These are phyloP conservation scores for Naumovozyma baii DNA, from an alignment of 805 yeast genomes.

Conservation along the genomic window DNA sequence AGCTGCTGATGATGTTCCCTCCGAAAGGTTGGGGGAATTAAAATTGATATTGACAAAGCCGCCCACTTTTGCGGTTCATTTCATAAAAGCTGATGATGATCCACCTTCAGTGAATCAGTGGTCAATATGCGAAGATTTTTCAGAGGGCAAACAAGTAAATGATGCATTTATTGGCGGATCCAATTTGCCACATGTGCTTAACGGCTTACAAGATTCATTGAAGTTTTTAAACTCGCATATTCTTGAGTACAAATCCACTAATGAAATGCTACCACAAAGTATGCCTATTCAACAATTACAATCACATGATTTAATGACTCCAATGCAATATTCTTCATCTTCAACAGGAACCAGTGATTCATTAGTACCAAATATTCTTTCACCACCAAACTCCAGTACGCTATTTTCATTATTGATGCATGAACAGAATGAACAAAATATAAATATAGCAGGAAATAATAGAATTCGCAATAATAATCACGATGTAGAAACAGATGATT, in stretches of 20 bases:
- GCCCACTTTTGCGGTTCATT: slow-evolving; percentile 73
- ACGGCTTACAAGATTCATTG: slow-evolving; percentile 45
- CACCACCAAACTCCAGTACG: not conserved
- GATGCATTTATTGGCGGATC: slow-evolving; percentile 55
- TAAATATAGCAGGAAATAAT: too few species aligned
- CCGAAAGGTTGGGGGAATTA: slow-evolving; percentile 36
- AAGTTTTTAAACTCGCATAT: slow-evolving; percentile 47
- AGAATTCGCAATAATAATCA: not conserved
- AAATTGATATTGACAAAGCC: slow-evolving; percentile 44
- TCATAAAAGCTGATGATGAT: slow-evolving; percentile 41
- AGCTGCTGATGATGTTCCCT: slow-evolving; percentile 3
- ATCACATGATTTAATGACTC: slow-evolving; percentile 3
- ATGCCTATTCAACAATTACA: slow-evolving; percentile 5
- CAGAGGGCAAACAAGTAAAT: slow-evolving; percentile 74
- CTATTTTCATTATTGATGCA: not conserved
- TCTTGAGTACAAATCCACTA: slow-evolving; percentile 35
- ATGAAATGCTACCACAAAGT: slow-evolving; percentile 19
- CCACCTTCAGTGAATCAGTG: slow-evolving; percentile 29
- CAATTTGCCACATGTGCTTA: slow-evolving; percentile 57
- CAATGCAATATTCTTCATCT: not conserved
- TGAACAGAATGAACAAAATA: not conserved
- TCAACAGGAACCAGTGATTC: not conserved
- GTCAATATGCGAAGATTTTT: slow-evolving; percentile 73
- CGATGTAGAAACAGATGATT: not conserved
- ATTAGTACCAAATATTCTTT: not conserved